Evolutionary conservation across 257 asterid genomes (phyloP), one percentile per base, ranked within the genome.

Genomic region (Anisodus acutangulus): DNA sequence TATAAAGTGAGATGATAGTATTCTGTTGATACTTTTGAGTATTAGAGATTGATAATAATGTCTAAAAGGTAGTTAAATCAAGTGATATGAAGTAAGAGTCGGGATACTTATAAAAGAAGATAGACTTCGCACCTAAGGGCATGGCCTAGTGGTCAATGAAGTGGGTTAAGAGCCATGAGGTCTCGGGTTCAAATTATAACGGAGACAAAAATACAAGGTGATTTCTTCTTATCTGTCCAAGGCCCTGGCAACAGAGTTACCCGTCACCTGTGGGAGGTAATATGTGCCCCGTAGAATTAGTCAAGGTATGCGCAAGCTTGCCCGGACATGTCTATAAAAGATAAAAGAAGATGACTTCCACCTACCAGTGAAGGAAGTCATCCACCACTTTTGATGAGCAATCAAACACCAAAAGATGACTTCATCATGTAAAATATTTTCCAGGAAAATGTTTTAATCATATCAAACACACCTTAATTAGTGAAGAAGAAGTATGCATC

Each of bases 401-500:
- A 51, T 51, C 45, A 51, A 76, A 51, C 45, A 51, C 43, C 63
- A 76, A 76, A 72, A 9, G 26, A 5, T 74, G 47, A 76, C 26
- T 26, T 76, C 81, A 57, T 57, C 19, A 6, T 22, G 43, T 74
- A 74, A 74, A 47, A 22, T 19, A 22, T 49, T 47, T 26, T 72
- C 16, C 59, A 19, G 37, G 60, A 76, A 51, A 22, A 51, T 53
- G 63, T 76, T 26, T 15, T 51, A 0, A 2, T 13, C 81, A 51
- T 53, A 53, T 63, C 26, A 76, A 0, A 76, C 17, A 2, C 45
- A 4, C 63, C 81, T 51, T 51, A 76, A 3, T 76, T 22, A 26
- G 80, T 11, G 62, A 76, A 76, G 63, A 53, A 76, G 81, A 7
- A 76, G 2, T 76, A 72, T 22, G 43, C 80, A 76, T 53, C 47